These are phyloP conservation scores for Epichloe hybrida DNA, from an alignment of 2,329 filamentous ascomycete genomes.

Conservation along the genomic window DNA sequence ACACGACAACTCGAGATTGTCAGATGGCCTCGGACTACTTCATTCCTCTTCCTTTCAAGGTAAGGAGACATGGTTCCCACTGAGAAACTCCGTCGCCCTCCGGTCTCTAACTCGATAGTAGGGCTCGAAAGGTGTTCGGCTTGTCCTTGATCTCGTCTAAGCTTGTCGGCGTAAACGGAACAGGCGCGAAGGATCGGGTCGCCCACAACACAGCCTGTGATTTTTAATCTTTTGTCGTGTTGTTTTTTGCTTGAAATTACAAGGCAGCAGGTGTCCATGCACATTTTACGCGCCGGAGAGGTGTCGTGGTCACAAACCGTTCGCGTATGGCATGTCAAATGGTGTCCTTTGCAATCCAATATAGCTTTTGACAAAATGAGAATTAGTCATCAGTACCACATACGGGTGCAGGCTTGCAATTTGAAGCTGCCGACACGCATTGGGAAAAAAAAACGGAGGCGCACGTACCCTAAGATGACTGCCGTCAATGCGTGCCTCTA, in stretches of 20 bases:
- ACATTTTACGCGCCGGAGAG: background rate
- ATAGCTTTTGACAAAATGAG: background rate
- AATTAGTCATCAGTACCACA: background rate
- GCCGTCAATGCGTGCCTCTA: too few relatives aligned
- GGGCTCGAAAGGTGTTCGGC: slow-evolving; percentile 21
- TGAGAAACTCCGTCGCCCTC: background rate
- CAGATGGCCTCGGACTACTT: slow-evolving; percentile 26
- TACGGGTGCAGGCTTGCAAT: too few relatives aligned
- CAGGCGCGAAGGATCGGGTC: background rate
- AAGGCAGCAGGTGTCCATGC: background rate
- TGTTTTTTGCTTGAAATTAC: too few relatives aligned
- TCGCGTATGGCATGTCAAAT: background rate
- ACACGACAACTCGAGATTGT: slow-evolving; percentile 21
- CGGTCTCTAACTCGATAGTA: slow-evolving; percentile 7
- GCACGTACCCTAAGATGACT: too few relatives aligned
- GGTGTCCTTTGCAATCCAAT: background rate
- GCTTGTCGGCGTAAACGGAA: background rate
- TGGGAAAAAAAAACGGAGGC: too few relatives aligned
- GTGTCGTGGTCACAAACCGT: background rate
- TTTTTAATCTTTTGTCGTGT: too few relatives aligned
- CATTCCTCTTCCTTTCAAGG: slow-evolving; percentile 25
- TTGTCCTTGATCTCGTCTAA: slow-evolving; percentile 16
- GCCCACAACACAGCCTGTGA: background rate
- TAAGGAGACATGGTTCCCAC: slow-evolving; percentile 2
- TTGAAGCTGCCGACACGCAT: too few relatives aligned